These are phyloP conservation scores for Myxozyma mucilagina DNA, from an alignment of 805 yeast species.

Conservation along the genomic window DNA sequence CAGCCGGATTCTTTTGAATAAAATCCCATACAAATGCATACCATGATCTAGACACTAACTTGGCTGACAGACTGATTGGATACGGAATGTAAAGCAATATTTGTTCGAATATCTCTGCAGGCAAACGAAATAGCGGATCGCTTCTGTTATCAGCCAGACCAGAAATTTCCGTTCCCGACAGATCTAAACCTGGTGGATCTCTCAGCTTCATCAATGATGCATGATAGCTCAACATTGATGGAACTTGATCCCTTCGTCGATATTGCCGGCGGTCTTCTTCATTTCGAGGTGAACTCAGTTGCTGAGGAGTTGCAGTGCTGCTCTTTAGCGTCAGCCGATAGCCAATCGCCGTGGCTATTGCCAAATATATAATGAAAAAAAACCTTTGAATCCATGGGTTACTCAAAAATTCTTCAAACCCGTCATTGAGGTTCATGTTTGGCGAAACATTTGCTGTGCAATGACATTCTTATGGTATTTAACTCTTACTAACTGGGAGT, in stretches of 20 bases:
- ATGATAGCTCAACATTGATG: slow-evolving; percentile 10
- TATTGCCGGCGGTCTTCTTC: slow-evolving; percentile 16
- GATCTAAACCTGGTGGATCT: slow-evolving; percentile 9
- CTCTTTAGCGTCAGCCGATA: slow-evolving; percentile 15
- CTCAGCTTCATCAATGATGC: slow-evolving; percentile 14
- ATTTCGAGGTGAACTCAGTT: slow-evolving; percentile 15
- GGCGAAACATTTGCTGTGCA: not conserved
- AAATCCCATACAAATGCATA: slow-evolving; percentile 11
- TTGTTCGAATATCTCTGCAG: slow-evolving; percentile 16
- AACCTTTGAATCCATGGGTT: slow-evolving; percentile 27
- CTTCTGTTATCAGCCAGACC: slow-evolving; percentile 1
- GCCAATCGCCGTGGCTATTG: slow-evolving; percentile 2
- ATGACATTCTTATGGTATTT: too few relatives aligned
- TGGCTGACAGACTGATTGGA: slow-evolving; percentile 10
- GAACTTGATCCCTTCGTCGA: slow-evolving; percentile 7
- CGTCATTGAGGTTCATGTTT: not conserved
- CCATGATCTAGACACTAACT: slow-evolving; percentile 18
- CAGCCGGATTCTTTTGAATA: slow-evolving; percentile 3
- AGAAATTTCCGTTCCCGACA: not conserved
- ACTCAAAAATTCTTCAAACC: not conserved
- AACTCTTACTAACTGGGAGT: not conserved
- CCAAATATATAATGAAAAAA: slow-evolving; percentile 1
- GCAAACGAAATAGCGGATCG: slow-evolving; percentile 20
- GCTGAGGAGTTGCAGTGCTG: slow-evolving; percentile 7
- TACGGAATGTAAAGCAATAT: slow-evolving; percentile 16